Evolutionary conservation across 148 eudicot species (phyloP), one percentile per base, ranked within the genome.

Genomic region (Vaccinium corymbosum): DNA sequence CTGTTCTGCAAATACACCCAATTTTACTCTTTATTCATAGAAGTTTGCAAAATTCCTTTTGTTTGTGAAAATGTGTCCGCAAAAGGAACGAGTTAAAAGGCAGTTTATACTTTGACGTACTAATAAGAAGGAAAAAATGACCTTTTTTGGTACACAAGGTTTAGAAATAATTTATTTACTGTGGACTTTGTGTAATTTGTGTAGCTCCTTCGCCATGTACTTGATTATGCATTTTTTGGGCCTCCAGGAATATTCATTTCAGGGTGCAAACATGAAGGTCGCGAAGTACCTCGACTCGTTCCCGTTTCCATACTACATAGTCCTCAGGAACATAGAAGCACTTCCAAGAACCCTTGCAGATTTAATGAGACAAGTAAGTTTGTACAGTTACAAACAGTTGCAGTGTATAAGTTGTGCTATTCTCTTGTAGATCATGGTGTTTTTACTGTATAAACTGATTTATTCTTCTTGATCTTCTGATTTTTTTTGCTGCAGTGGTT

Each of bases 311-410:
- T 97, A 92, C 90, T 97, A 97, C 84, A 87, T 94, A 16, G 92
- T 97, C 22, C 86, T 97, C 84, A 91, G 89, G 89, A 88, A 95
- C 87, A 94, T 95, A 61, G 98, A 95, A 86, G 91, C 94, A 10
- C 98, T 97, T 86, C 99, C 99, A 1, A 87, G 95, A 87, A 95
- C 99, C 25, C 94, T 97, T 25, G 98, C 98, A 52, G 98, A 97
- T 90, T 90, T 97, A 84, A 81, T 97, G 85, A 92, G 99, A 97
- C 98, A 97, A 88, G 99, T 94, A 90, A 78, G 84, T 82, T 78
- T 70, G 82, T 80, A 27, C 19, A 61, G 25, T 19, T 4, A 17
- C 68, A 32, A 35, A 2, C 19, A 17, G 27, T 62, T 4, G 25
- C 77, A 72, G 7, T 51, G 32, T 75, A 12, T 20, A 25, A 27